Percentiles rank a stretch among this genome's conserved stretches.
These are phyloP conservation scores for Cryphonectria nitschkei DNA, from an alignment of 2,329 filamentous ascomycete species.

Conservation along the genomic window DNA sequence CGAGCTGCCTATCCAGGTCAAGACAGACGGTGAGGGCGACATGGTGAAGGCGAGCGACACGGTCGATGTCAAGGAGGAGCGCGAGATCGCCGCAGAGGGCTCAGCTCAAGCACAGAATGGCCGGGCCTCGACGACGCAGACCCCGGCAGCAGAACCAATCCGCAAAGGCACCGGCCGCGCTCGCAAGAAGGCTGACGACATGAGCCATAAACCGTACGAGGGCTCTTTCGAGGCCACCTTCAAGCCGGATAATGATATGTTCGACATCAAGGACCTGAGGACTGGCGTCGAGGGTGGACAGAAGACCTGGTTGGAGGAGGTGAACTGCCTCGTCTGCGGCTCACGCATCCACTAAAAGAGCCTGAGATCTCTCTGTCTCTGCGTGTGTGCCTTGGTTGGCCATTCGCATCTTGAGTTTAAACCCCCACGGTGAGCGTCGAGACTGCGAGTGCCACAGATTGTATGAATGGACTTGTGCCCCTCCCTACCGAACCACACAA, in stretches of 20 bases:
- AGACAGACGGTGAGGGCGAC: constrained; percentile 49
- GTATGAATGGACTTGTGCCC: background rate
- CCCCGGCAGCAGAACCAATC: constrained; percentile 29
- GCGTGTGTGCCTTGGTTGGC: background rate
- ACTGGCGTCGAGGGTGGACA: constrained; percentile 51
- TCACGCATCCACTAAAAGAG: constrained; percentile 47
- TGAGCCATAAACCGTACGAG: constrained; percentile 50
- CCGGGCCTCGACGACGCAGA: constrained; percentile 33
- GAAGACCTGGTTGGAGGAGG: constrained; percentile 57
- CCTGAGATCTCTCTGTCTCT: too few relatives aligned
- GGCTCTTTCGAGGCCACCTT: constrained; percentile 57
- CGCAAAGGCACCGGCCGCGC: constrained; percentile 33
- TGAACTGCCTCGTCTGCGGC: constrained; percentile 55
- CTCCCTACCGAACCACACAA: background rate
- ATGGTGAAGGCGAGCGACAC: constrained; percentile 40
- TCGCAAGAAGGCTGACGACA: constrained; percentile 43
- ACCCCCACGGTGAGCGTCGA: background rate
- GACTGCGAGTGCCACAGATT: background rate
- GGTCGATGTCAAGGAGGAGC: constrained; percentile 41
- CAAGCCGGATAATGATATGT: constrained; percentile 48
- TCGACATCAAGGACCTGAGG: constrained; percentile 58
- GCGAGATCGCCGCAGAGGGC: constrained; percentile 31
- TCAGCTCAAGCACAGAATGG: constrained; percentile 28
- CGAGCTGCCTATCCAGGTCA: constrained; percentile 57
- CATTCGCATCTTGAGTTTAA: background rate